A percentile compares a stretch with the other conserved stretches of the same genome.
These are phyloP conservation scores for Trametes pubescens DNA, from an alignment of 1,284 basidiomycete species.

Conservation along the genomic window DNA sequence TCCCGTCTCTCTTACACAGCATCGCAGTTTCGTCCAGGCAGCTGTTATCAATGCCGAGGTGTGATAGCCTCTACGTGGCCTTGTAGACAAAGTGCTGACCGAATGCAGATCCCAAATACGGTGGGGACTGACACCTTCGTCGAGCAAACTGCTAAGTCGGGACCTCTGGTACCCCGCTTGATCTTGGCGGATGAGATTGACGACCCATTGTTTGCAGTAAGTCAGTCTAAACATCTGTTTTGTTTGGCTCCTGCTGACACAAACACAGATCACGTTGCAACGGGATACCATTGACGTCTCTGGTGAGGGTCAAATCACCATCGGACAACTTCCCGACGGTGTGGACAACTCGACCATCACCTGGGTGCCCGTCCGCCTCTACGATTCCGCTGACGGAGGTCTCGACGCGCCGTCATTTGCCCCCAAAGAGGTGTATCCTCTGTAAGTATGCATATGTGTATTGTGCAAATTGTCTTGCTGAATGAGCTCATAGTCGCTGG, in stretches of 20 bases:
- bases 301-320: conserved; percentile 48
- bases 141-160: conserved; percentile 47
- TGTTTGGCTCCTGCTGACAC: background rate
- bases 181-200: conserved; percentile 51
- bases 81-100: background rate
- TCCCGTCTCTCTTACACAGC: background rate
- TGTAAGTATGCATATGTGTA: conserved; percentile 37
- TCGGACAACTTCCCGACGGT: conserved; percentile 50
- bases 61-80: background rate
- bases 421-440: conserved; percentile 45
- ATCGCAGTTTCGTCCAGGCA: conserved; percentile 49
- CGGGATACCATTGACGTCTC: conserved; percentile 49
- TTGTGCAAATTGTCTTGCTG: background rate
- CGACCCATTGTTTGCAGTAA: conserved; percentile 53
- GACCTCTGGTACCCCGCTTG: conserved; percentile 57
- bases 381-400: conserved; percentile 48
- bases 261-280: conserved; percentile 47
- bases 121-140: conserved; percentile 52
- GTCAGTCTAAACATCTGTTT: background rate
- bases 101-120: conserved; percentile 12
- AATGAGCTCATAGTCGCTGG: conserved; percentile 54
- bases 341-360: conserved; percentile 50
- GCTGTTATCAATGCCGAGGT: conserved; percentile 47
- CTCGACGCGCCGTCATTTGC: conserved; percentile 47
- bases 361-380: conserved; percentile 53